Percentiles rank a stretch among this genome's conserved stretches.
These are phyloP conservation scores for Phaseolus lunatus DNA, from an alignment of 306 rosid genomes.

Conservation along the genomic window DNA sequence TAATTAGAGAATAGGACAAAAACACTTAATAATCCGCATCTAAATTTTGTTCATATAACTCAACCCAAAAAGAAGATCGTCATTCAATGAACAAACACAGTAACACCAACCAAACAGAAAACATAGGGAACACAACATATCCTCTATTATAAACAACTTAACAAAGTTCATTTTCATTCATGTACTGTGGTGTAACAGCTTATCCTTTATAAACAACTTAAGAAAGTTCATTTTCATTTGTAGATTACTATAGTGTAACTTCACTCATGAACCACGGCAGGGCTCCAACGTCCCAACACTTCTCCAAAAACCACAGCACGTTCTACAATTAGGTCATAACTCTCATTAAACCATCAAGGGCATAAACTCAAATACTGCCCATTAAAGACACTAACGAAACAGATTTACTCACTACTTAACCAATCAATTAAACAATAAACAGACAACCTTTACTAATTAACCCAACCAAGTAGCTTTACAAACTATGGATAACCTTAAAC, in stretches of 20 bases:
- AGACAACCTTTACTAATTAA: neutral
- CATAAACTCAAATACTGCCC: neutral
- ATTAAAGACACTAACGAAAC: neutral
- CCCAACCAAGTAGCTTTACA: neutral
- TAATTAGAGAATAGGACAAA: neutral
- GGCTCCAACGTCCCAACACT: neutral
- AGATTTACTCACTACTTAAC: neutral
- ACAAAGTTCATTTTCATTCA: neutral
- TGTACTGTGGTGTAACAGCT: neutral
- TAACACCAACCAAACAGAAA: neutral
- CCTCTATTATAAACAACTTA: neutral
- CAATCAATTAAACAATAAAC: neutral
- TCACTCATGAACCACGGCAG: slow-evolving; percentile 6
- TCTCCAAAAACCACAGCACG: neutral
- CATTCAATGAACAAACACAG: neutral
- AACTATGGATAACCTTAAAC: neutral
- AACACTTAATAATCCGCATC: neutral
- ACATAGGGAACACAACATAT: neutral
- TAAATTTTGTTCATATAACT: neutral
- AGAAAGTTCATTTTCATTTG: neutral
- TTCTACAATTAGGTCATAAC: neutral
- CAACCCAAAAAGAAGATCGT: slow-evolving; percentile 10
- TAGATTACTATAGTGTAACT: neutral
- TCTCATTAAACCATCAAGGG: slow-evolving; percentile 18
- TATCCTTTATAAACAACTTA: neutral